These are phyloP conservation scores for Lepidium aucheri DNA, from an alignment of 345 rosid species.

Conservation along the genomic window DNA sequence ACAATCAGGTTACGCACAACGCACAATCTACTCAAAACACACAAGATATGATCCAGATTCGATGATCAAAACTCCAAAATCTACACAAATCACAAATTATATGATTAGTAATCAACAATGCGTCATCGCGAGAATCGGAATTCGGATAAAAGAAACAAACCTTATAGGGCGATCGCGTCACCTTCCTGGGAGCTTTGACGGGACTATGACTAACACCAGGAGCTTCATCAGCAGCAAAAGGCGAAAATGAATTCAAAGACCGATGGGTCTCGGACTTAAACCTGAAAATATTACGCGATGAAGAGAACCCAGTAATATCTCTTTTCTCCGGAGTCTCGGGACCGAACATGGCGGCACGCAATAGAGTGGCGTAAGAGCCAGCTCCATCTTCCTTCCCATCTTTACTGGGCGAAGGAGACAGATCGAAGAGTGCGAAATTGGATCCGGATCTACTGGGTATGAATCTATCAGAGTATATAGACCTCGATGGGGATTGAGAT, in stretches of 20 bases:
- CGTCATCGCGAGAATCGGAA: not conserved
- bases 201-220: conserved; percentile 58
- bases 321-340: conserved; percentile 74
- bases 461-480: conserved; percentile 83
- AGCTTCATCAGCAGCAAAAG: conserved; percentile 53
- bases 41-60: conserved; percentile 11
- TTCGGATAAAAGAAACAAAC: conserved; percentile 19
- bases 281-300: conserved; percentile 66
- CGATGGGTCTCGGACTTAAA: conserved; percentile 74
- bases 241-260: conserved; percentile 54
- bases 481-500: conserved; percentile 53
- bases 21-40: not conserved
- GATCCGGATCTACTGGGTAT: conserved; percentile 94
- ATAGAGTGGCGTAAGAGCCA: conserved; percentile 59
- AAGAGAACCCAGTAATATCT: conserved; percentile 32
- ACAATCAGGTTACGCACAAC: not conserved
- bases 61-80: not conserved
- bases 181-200: conserved; percentile 81
- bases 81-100: not conserved
- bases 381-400: conserved; percentile 69
- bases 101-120: not conserved
- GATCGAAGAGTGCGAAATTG: conserved; percentile 74
- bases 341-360: conserved; percentile 74
- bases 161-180: conserved; percentile 89
- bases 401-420: conserved; percentile 34